These are phyloP conservation scores for Colletotrichum incanum DNA, from an alignment of 2,329 filamentous ascomycete genomes.

Conservation along the genomic window DNA sequence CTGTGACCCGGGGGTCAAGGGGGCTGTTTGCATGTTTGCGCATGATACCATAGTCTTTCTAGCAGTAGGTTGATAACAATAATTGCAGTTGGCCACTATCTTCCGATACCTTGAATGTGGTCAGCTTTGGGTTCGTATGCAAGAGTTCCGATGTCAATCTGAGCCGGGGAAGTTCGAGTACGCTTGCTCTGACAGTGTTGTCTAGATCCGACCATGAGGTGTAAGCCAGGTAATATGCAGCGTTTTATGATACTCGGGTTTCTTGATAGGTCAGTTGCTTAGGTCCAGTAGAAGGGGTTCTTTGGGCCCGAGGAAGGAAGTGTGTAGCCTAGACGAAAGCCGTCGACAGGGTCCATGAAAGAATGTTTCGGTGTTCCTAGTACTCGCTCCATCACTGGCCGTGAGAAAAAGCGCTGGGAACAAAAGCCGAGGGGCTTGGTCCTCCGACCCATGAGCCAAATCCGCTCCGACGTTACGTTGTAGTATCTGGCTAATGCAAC, in stretches of 20 bases:
- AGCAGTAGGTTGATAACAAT: not conserved
- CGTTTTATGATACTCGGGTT: not conserved
- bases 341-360: not conserved
- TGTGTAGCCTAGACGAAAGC: too few species aligned
- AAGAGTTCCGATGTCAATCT: not conserved
- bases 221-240: not conserved
- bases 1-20: too few species aligned
- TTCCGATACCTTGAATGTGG: not conserved
- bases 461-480: not conserved
- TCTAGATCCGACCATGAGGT: not conserved
- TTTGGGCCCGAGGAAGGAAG: too few species aligned
- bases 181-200: not conserved
- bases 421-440: conserved; percentile 6
- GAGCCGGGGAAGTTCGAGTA: not conserved
- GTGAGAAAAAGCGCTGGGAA: not conserved
- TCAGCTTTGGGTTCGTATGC: not conserved
- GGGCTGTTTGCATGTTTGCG: not conserved
- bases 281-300: too few species aligned
- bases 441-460: conserved; percentile 3
- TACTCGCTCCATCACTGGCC: not conserved
- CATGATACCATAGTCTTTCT: conserved; percentile 29
- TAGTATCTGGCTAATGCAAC: not conserved
- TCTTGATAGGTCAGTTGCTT: not conserved
- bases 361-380: not conserved
- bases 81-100: not conserved